Evolutionary conservation across 352 stramenopile genomes (phyloP), one percentile per base, ranked within the genome.

Genomic region (Pythium guiyangense): DNA sequence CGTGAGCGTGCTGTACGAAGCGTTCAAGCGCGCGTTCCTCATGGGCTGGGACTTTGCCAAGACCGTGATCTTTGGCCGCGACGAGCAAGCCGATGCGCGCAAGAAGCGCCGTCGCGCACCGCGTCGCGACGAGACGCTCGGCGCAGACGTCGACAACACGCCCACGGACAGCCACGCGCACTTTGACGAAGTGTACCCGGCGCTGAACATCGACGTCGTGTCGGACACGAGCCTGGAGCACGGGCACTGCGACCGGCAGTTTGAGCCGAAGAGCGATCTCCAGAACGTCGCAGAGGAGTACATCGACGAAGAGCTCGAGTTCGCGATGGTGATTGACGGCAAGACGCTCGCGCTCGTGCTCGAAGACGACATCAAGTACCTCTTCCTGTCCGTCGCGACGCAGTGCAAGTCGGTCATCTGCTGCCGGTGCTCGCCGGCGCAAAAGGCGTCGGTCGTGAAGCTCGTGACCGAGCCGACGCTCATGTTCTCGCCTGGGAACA

Each of bases 401-500:
- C 82, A 82, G 31, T 94, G 86, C 67, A 93, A 92, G 46, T 86
- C 85, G 0, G 88, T 97, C 15, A 94, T 97, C 35, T 84, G 82
- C 0, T 96, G 88, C 42, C 79, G 88, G 6, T 83, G 96, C 3
- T 94, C 84, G 3, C 88, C 88, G 0, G 82, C 82, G 9, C 87
- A 97, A 49, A 96, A 97, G 68, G 82, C 83, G 6, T 65, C 89
- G n/a, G 87, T 96, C 70, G 86, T 94, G 6, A 72, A 72, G 9
- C 53, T 95, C 76, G 79, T 6, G 77, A 86, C 10, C 73, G 77
- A 10, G 53, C 86, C 83, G 9, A 94, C 85, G 18, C 67, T 94
- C 17, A 90, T 94, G 76, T 94, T 94, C 53, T 96, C 82, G 14
- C 86, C 84, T 6, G 86, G 82, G 25, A 96, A 95, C 58, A 93